phyloP scores from a whole-genome alignment of 306 rosid genomes.

The Pyrus bretschneideri region DNA sequence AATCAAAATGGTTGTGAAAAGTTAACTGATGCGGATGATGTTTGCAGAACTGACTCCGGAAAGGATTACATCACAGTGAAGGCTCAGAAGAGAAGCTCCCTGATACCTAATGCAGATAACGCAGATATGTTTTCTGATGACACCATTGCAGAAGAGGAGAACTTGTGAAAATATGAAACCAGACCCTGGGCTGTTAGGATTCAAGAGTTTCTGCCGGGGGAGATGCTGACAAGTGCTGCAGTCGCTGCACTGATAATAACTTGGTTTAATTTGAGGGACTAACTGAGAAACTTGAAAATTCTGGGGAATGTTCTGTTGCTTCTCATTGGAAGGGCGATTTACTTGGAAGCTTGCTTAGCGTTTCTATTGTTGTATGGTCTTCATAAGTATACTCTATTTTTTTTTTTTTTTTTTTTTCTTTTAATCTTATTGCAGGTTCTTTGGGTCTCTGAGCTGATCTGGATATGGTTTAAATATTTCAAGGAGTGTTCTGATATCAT shows the following conservation, averaged over 20 bases:
- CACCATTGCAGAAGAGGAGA: slow-evolving; percentile 16
- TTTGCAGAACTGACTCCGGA: slow-evolving; percentile 19
- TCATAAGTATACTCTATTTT: slow-evolving; percentile 47
- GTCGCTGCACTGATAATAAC: slow-evolving; percentile 10
- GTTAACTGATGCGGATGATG: slow-evolving; percentile 28
- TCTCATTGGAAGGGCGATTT: slow-evolving; percentile 33
- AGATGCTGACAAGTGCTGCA: slow-evolving; percentile 16
- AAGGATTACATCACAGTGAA: slow-evolving; percentile 24
- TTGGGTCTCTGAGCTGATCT: slow-evolving; percentile 49
- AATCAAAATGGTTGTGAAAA: slow-evolving; percentile 28
- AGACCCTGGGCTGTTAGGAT: slow-evolving; percentile 21
- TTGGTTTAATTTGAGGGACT: slow-evolving; percentile 29
- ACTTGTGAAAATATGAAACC: slow-evolving; percentile 7
- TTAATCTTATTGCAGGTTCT: slow-evolving; percentile 77
- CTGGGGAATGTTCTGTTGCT: slow-evolving; percentile 23
- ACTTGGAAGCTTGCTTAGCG: slow-evolving; percentile 47
- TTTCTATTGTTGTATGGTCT: slow-evolving; percentile 60
- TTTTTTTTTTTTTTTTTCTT: slow-evolving; percentile 39
- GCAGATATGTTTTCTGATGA: slow-evolving; percentile 22
- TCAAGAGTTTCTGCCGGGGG: slow-evolving; percentile 25
- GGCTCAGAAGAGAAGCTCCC: slow-evolving; percentile 30
- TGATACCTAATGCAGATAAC: slow-evolving; percentile 11
- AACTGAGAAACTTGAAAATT: slow-evolving; percentile 13
- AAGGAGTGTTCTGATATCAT: slow-evolving; percentile 61
- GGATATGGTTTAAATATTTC: slow-evolving; percentile 63